Evolutionary conservation across 345 rosid genomes (phyloP).

Genomic region (Melaleuca quinquenervia): DNA sequence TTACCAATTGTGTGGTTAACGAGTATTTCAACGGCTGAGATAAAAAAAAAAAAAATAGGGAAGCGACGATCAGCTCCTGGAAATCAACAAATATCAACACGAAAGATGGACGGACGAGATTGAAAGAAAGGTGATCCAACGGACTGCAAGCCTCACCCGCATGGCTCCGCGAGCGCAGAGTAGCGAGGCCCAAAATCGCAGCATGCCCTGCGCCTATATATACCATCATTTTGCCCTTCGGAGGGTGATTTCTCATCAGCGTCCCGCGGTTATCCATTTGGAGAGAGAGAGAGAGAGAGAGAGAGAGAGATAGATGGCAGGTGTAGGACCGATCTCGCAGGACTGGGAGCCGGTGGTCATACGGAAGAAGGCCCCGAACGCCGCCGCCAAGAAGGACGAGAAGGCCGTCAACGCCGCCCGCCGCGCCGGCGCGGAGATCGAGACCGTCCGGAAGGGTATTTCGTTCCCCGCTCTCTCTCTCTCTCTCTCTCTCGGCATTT

Average conservation of each 20-base stretch:
- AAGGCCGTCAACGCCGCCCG: slow-evolving; percentile 86
- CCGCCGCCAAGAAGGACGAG: slow-evolving; percentile 58
- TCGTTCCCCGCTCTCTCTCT: neutral
- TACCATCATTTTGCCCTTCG: neutral
- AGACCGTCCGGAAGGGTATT: slow-evolving; percentile 49
- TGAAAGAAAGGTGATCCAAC: neutral
- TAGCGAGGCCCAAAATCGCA: neutral
- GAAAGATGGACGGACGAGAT: neutral
- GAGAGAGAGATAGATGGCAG: slow-evolving; percentile 26
- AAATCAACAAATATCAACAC: neutral
- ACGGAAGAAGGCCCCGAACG: slow-evolving; percentile 32
- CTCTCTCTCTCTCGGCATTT: neutral
- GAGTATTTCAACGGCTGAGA: neutral
- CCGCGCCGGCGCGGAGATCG: slow-evolving; percentile 72
- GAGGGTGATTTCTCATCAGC: rapidly evolving
- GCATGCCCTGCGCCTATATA: neutral
- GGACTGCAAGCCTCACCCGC: neutral
- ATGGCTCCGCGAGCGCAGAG: neutral
- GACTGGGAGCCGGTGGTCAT: slow-evolving; percentile 92
- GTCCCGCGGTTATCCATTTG: neutral
- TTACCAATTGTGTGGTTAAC: neutral
- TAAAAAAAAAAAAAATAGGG: neutral
- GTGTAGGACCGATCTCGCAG: slow-evolving; percentile 62
- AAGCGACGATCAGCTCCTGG: neutral
- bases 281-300: neutral